Evolutionary conservation across 2,329 filamentous ascomycete genomes (phyloP).

Genomic region (Aspergillus thermomutatus): DNA sequence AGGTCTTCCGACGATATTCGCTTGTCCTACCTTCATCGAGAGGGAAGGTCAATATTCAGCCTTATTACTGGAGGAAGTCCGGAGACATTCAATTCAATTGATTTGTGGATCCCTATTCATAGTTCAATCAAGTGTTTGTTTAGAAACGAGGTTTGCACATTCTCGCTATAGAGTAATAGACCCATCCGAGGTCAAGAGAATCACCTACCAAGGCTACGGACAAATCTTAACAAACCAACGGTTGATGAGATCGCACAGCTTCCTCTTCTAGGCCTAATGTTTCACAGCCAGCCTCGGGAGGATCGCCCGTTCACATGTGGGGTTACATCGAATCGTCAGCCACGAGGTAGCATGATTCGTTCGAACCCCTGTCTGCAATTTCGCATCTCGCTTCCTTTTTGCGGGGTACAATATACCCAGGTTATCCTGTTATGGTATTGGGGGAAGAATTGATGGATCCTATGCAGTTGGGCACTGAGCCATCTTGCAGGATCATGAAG

Average conservation of each 20-base stretch:
- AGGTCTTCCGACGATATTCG: too few relatives aligned
- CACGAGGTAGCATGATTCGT: background rate
- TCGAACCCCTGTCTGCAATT: background rate
- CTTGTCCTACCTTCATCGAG: too few relatives aligned
- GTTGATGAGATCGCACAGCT: background rate
- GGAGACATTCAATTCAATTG: too few relatives aligned
- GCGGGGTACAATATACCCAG: conserved; percentile 1
- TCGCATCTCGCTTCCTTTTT: background rate
- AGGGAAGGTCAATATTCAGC: too few relatives aligned
- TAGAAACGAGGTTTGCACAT: background rate
- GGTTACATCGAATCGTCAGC: background rate
- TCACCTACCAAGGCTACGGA: background rate
- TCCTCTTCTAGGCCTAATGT: background rate
- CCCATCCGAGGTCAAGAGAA: background rate
- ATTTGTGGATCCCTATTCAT: background rate
- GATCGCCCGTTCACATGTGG: background rate
- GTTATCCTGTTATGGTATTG: background rate
- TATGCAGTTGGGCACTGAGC: background rate
- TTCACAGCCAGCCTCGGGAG: background rate
- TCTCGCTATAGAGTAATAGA: background rate
- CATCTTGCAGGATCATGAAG: background rate
- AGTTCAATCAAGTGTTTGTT: background rate
- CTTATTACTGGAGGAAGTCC: too few relatives aligned
- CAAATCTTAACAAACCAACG: background rate
- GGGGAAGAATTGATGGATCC: background rate